Base-by-base conservation (phyloP, 441 rosid species). In the Melianthus villosus region DNA sequence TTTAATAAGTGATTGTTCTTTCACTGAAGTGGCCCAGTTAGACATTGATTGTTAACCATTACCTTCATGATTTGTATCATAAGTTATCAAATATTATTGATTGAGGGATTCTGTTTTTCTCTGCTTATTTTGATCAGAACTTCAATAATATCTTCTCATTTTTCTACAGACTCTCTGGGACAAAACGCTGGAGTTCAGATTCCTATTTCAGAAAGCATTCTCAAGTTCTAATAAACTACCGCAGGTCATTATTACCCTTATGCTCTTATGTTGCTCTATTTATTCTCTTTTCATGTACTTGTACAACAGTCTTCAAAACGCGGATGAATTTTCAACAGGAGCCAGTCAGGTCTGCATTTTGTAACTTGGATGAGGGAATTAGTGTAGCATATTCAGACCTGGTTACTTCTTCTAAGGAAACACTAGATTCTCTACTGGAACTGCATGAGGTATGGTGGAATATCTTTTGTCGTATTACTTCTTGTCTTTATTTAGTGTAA, bases 181-280 rank as follows among this genome's bases (percentile, higher is more conserved):
- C 57, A 81, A 65, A 63, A 66, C 75, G 34, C 77, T 89, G 38
- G 94, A 81, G 57, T 50, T 89, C 22, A 73, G 98, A 63, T 75
- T 84, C 65, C 70, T 81, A 60, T 85, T 89, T 59, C 94, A 84
- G 64, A 84, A 84, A 60, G 48, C 84, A 43, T 84, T 79, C 66
- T 65, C 77, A 39, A 62, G 52, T 54, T 77, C 94, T 40, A 89
- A 89, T 61, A 75, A 70, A 54, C 51, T 89, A 44, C 96, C 96
- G 5, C 74, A 32, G 83, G 98, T 81, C 42, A 17, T 20, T 25
- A 7, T 40, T 5, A n/a, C n/a, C 7, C n/a, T 29, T 23, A 10
- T 22, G 15, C 2, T 22, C 13, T 11, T 28, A 7, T 16, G 18
- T 22, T 18, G 2, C 6, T 20, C 6, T 8, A 16, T 33, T 23